Evolutionary conservation across 805 yeast species (phyloP), one percentile per base, ranked within the genome.

Genomic region (Yueomyces sp.): DNA sequence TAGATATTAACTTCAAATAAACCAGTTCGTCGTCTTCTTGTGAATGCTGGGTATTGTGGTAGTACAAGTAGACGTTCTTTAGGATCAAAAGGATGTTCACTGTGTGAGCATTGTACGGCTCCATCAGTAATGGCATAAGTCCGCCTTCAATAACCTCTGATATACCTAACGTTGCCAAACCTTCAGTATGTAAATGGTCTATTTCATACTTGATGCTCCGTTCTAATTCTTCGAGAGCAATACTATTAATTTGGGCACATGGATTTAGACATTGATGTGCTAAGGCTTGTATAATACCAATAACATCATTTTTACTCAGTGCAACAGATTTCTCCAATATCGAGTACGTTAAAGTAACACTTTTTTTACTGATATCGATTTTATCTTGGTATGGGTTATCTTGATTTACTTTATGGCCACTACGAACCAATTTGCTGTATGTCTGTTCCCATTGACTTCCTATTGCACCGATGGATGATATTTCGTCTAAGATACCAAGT

Each of bases 181-280:
- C 26, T 11, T 34, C 26, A 11, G 5, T 37, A n/a, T 6, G 11
- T 33, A 40, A 4, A 26, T 27, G 38, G 11, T 34, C 30, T 26
- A 40, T 40, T 5, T 32, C 26, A 26, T 26, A 11, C 26, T 19
- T 32, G 27, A 30, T 30, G n/a, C 37, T 34, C 6, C 26, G 63
- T 46, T 82, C 83, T 42, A 88, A 68, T 0, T 74, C 60, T 26
- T 70, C 69, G 38, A 86, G 62, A 0, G 95, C 88, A 58, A 71
- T 75, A 0, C 72, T 61, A 37, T 95, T 67, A 8, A 87, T 66
- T 54, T 84, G 87, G 29, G 85, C 68, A 57, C 94, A 85, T 26
- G 95, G 95, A 54, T 87, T 87, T 57, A 82, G 73, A 57, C 95
- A 84, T 59, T 88, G 96, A 54, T 83, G 90, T 0, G 92, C 86